Base-by-base conservation (phyloP, 228 moss, liverwort and hornwort genomes). In the Sphagnum magellanicum region DNA sequence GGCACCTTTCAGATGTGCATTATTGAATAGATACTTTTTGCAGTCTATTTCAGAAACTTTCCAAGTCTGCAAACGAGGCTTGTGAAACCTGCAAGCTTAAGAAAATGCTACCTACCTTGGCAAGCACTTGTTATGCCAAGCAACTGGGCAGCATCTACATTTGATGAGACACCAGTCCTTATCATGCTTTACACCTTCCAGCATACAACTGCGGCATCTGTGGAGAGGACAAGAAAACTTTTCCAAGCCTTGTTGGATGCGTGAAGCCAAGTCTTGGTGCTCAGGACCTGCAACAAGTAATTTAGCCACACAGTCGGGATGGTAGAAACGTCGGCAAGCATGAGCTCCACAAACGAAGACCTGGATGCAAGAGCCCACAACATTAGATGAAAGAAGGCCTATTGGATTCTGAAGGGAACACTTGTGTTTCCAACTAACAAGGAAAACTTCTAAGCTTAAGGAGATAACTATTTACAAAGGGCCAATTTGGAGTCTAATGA, bases 121-220 rank as follows among this genome's bases (percentile, higher is more conserved):
- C 77, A 85, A 75, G 63, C 85, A 85, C 67, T 81, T 77, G 69
- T 61, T 52, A 50, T 85, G 81, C 81, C 85, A 85, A 47, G 85
- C 85, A 58, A 11, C n/a, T 5, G 85, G 85, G 71, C 85, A 85
- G 9, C 85, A 81, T 66, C 85, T 73, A 73, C 81, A 85, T 59
- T 85, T 82, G 49, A 85, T 75, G 50, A 85, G 74, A 63, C 66
- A 59, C 50, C 72, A 65, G 17, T 51, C 14, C 17, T 66, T 60
- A 6, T 66, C 52, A 52, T 52, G 66, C 63, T 82, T 79, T 77
- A 77, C 77, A 76, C 75, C 79, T 12, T 63, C 68, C 75, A 68
- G 0, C 16, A 73, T 71, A 68, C 81, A 85, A 72, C 63, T 75
- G 63, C 72, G 72, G 68, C 81, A 85, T 51, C 72, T 73, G 53